Conservation (phyloP, 257 asterid species). For the Plectranthus barbatus region DNA sequence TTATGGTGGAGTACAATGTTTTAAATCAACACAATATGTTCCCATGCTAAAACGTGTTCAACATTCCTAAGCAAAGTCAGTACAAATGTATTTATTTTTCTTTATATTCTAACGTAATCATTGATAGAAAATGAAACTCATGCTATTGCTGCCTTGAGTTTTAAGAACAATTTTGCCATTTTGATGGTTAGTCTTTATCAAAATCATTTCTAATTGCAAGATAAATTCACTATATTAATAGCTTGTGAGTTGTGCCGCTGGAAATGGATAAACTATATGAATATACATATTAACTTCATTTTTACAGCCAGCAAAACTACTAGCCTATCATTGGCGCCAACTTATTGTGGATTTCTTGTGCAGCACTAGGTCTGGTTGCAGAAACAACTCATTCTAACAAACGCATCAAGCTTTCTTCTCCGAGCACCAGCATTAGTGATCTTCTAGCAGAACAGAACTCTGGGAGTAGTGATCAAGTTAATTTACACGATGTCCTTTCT, state of each 20-base stretch:
- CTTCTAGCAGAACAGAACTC: constrained; percentile 11
- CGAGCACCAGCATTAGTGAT: constrained; percentile 5
- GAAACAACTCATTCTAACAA: constrained; percentile 22
- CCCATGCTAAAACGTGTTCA: not conserved
- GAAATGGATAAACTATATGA: not conserved
- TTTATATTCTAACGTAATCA: not conserved
- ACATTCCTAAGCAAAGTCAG: not conserved
- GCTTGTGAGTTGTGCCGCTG: no score
- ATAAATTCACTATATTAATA: no score
- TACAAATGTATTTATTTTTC: not conserved
- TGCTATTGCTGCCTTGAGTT: not conserved
- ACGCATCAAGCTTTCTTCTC: constrained; percentile 30
- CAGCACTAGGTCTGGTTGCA: constrained; percentile 24
- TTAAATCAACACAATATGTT: not conserved
- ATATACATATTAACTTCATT: not conserved
- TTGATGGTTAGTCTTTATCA: no score
- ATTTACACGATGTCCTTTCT: constrained; percentile 6
- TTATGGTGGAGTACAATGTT: not conserved
- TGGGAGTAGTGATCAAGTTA: constrained; percentile 4
- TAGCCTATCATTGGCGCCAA: not conserved
- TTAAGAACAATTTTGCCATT: no score
- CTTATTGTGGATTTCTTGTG: constrained; percentile 12
- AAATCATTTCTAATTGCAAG: no score
- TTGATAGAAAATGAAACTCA: not conserved
- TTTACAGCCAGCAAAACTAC: not conserved